phyloP scores from a whole-genome alignment of 306 rosid species.

The Begonia peltatifolia region DNA sequence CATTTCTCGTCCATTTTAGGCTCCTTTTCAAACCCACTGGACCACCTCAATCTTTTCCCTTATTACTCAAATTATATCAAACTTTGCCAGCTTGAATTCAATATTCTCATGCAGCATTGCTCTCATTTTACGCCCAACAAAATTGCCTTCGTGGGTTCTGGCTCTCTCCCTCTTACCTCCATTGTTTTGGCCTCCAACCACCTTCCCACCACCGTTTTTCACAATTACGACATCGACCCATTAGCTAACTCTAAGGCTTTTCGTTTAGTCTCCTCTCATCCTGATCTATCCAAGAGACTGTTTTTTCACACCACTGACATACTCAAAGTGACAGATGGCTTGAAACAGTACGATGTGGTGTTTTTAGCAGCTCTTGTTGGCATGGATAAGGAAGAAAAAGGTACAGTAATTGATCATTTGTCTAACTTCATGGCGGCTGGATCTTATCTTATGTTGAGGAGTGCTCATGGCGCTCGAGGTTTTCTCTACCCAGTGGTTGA shows the following conservation, averaged over 20 bases:
- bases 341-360: constrained; percentile 10
- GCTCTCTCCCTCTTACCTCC: neutral
- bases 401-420: constrained; percentile 8
- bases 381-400: constrained; percentile 11
- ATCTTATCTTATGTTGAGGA: constrained; percentile 12
- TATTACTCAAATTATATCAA: constrained; percentile 71
- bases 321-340: constrained; percentile 5
- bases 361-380: constrained; percentile 21
- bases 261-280: neutral
- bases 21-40: constrained; percentile 31
- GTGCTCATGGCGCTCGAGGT: constrained; percentile 18
- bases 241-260: neutral
- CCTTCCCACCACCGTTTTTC: neutral
- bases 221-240: neutral
- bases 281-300: neutral
- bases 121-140: neutral
- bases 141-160: neutral
- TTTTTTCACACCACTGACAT: neutral
- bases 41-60: constrained; percentile 55
- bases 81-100: constrained; percentile 57
- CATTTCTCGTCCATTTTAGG: constrained; percentile 55
- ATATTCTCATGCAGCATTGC: constrained; percentile 33
- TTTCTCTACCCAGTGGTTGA: constrained; percentile 17
- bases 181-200: neutral
- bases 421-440: constrained; percentile 13